phyloP scores from a whole-genome alignment of 768 basidiomycete species.

The Leccinum barrowsii region DNA sequence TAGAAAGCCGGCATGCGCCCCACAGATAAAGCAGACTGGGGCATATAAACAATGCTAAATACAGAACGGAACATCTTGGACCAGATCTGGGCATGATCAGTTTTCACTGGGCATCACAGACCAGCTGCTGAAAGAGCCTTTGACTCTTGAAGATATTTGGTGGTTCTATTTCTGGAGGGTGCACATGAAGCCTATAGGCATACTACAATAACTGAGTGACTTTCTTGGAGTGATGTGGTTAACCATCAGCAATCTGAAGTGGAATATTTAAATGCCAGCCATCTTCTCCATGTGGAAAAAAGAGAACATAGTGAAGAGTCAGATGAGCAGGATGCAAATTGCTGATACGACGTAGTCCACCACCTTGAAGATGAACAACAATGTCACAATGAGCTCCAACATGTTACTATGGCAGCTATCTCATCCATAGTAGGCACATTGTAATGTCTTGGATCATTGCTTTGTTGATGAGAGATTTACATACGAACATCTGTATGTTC shows the following conservation, averaged over 20 bases:
- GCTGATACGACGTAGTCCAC: background rate
- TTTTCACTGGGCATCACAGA: background rate
- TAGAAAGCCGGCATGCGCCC: too few relatives aligned
- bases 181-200: background rate
- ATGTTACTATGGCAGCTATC: background rate
- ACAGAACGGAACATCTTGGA: too few relatives aligned
- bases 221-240: background rate
- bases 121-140: background rate
- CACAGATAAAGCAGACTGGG: too few relatives aligned
- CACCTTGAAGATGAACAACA: background rate
- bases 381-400: background rate
- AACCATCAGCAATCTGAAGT: background rate
- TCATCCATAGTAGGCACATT: background rate
- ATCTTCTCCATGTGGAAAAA: background rate
- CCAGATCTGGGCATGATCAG: too few relatives aligned
- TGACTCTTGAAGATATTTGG: background rate
- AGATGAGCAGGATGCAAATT: background rate
- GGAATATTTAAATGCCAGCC: background rate
- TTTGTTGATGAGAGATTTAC: background rate
- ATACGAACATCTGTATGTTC: background rate
- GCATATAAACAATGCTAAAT: too few relatives aligned
- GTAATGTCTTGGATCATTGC: background rate
- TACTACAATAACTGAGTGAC: background rate
- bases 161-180: background rate
- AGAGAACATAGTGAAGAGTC: background rate